Evolutionary conservation across 768 basidiomycete genomes (phyloP).

Genomic region (Lactarius hatsudake): DNA sequence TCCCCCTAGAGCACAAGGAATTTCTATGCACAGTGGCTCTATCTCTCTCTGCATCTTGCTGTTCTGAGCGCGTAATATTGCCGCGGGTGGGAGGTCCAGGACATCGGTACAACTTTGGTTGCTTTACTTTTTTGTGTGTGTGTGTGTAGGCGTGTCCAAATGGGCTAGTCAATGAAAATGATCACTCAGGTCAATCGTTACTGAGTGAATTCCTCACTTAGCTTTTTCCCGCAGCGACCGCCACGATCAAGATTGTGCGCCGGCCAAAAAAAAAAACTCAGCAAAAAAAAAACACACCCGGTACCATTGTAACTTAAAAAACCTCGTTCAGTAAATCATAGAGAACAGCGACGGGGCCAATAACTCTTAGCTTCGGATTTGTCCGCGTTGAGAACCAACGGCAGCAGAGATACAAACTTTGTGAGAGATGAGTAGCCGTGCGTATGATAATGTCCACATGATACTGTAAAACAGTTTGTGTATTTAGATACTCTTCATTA

Average conservation of each 20-base stretch:
- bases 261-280: background rate
- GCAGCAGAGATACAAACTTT: constrained; percentile 18
- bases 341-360: constrained; percentile 5
- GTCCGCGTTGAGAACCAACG: background rate
- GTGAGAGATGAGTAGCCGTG: constrained; percentile 11
- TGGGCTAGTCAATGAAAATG: constrained; percentile 2
- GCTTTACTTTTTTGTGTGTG: background rate
- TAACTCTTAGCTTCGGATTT: constrained; percentile 10
- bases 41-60: background rate
- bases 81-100: constrained; percentile 11
- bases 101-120: background rate
- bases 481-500: constrained; percentile 22
- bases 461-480: constrained; percentile 18
- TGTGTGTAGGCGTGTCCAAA: constrained; percentile 3
- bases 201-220: constrained; percentile 1
- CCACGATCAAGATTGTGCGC: constrained; percentile 17
- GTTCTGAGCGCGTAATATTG: background rate
- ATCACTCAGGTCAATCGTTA: constrained; percentile 2
- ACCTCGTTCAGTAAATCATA: background rate
- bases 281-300: constrained; percentile 10
- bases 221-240: background rate
- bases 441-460: constrained; percentile 22
- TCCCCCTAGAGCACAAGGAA: background rate
- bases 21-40: background rate
- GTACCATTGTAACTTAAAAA: background rate